Percentiles rank a stretch among this genome's conserved stretches.
Conservation (phyloP, 2,329 filamentous ascomycete species). For the Tympanopsis confertula region DNA sequence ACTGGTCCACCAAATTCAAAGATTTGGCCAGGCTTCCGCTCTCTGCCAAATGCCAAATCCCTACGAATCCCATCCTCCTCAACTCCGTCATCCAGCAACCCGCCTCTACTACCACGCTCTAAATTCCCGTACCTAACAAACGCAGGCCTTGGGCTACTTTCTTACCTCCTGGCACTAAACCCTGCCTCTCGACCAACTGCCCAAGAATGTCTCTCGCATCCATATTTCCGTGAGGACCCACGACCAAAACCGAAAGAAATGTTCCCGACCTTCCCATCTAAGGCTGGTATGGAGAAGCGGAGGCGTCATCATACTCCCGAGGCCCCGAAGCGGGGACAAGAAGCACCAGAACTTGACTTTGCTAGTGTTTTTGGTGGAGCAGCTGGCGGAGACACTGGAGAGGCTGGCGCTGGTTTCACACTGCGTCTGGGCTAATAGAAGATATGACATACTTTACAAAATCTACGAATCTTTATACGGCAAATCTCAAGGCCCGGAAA, state of each 20-base stretch:
- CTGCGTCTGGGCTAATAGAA: not conserved
- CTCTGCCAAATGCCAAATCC: constrained; percentile 55
- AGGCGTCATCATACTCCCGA: constrained; percentile 46
- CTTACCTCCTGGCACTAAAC: constrained; percentile 46
- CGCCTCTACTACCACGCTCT: constrained; percentile 32
- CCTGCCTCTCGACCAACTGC: constrained; percentile 45
- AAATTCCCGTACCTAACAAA: constrained; percentile 56
- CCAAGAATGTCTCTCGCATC: constrained; percentile 44
- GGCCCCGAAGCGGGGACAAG: constrained; percentile 53
- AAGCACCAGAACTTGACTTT: constrained; percentile 16
- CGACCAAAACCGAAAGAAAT: constrained; percentile 57
- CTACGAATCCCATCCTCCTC: constrained; percentile 36
- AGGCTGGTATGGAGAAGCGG: constrained; percentile 59
- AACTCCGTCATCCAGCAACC: constrained; percentile 16
- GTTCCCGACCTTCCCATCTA: constrained; percentile 67
- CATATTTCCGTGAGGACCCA: constrained; percentile 60
- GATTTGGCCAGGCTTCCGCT: constrained; percentile 55
- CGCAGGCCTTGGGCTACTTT: constrained; percentile 44
- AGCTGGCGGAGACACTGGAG: not conserved
- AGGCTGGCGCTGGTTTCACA: not conserved
- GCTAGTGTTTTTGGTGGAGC: not conserved
- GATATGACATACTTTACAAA: not conserved
- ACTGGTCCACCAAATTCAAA: constrained; percentile 55
- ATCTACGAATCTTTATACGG: too few relatives aligned
- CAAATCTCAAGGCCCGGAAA: too few relatives aligned